phyloP scores from a whole-genome alignment of 225 moss, liverwort and hornwort species.

The Antitrichia curtipendula region DNA sequence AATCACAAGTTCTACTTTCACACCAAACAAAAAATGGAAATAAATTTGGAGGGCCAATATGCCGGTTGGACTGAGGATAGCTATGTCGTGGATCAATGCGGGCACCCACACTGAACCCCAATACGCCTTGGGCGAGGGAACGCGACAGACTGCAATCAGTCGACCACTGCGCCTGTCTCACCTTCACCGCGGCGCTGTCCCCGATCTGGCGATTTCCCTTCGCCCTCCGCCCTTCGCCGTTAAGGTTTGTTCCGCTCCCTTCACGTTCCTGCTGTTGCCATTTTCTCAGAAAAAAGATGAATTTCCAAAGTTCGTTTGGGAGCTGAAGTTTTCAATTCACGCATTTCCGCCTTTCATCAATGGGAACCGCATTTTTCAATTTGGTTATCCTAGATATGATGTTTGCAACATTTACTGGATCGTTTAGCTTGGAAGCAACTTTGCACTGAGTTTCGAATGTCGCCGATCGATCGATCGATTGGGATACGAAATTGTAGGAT shows the following conservation, averaged over 20 bases:
- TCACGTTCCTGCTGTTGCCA: background rate
- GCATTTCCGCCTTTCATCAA: background rate
- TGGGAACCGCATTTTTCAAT: background rate
- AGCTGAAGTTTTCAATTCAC: conserved; percentile 75
- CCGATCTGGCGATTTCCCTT: background rate
- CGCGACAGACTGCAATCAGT: conserved; percentile 2
- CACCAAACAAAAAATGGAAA: background rate
- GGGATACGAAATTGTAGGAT: background rate
- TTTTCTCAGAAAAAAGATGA: background rate
- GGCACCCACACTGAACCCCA: background rate
- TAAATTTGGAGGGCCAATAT: background rate
- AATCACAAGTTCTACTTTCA: background rate
- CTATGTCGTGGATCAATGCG: background rate
- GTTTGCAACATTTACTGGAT: background rate
- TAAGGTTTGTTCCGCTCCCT: background rate
- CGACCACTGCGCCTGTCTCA: background rate
- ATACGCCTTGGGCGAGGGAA: background rate
- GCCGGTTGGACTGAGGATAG: too few species aligned
- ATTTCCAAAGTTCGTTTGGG: background rate
- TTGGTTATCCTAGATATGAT: background rate
- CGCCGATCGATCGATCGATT: background rate
- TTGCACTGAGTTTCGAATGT: background rate
- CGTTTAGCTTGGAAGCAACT: background rate
- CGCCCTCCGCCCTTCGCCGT: background rate
- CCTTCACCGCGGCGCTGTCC: background rate